Evolutionary conservation across 352 stramenopile species (phyloP).

Genomic region (Nothophytophthora sp.): DNA sequence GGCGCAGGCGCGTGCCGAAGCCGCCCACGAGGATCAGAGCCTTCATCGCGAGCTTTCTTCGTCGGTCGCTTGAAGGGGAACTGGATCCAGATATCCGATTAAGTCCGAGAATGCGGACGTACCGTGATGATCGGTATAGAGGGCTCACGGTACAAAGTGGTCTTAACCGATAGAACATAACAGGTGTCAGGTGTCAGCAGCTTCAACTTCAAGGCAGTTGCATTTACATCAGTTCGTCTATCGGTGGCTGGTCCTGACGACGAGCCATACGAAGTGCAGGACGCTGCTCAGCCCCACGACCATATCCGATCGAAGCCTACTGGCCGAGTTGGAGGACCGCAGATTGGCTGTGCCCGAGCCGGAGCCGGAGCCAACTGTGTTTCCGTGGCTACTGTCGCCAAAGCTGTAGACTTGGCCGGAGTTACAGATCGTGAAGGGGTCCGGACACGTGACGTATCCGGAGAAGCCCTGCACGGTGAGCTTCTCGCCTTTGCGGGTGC

Average conservation of each 20-base stretch:
- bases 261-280: too few species aligned
- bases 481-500: slow-evolving; percentile 41
- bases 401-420: slow-evolving; percentile 18
- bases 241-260: too few species aligned
- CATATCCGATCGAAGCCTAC: not conserved
- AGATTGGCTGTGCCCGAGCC: slow-evolving; percentile 12
- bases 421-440: slow-evolving; percentile 66
- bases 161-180: too few species aligned
- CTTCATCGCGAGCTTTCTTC: slow-evolving; percentile 83
- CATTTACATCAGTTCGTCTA: too few species aligned
- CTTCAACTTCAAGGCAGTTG: too few species aligned
- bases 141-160: too few species aligned
- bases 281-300: too few species aligned
- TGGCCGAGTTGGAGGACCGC: slow-evolving; percentile 11
- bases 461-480: slow-evolving; percentile 51
- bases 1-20: slow-evolving; percentile 89
- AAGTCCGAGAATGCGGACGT: too few species aligned
- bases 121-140: too few species aligned
- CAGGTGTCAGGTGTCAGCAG: too few species aligned
- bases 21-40: slow-evolving; percentile 90
- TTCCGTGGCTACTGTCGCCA: slow-evolving; percentile 1
- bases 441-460: slow-evolving; percentile 64
- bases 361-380: slow-evolving; percentile 1
- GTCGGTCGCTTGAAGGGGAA: not conserved
- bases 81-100: too few species aligned